phyloP scores from a whole-genome alignment of 108 stramenopile genomes.

The Parietichytrium sp. region DNA sequence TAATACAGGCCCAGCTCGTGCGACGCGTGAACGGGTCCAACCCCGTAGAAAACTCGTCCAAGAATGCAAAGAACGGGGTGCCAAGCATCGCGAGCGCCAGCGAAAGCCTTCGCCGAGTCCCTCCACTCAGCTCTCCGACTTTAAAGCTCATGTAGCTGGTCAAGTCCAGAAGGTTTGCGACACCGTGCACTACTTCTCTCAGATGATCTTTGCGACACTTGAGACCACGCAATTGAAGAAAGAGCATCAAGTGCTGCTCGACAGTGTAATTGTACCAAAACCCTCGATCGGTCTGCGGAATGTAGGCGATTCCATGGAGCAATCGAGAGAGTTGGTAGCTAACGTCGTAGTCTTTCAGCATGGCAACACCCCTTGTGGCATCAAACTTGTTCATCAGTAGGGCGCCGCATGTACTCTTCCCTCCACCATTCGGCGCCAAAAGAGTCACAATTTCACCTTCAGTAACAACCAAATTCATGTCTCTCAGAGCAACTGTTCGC shows the following conservation, averaged over 20 bases:
- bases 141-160: neutral
- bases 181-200: neutral
- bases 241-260: neutral
- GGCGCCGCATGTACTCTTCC: conserved; percentile 57
- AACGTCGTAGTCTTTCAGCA: neutral
- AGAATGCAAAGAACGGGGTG: conserved; percentile 55
- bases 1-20: conserved; percentile 38
- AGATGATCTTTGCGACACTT: neutral
- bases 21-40: conserved; percentile 47
- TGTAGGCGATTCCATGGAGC: neutral
- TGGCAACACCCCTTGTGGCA: neutral
- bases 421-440: conserved; percentile 66
- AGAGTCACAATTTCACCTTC: conserved; percentile 62
- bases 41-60: conserved; percentile 57
- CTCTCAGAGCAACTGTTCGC: conserved; percentile 49
- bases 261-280: neutral
- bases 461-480: conserved; percentile 46
- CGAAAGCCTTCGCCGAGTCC: conserved; percentile 59
- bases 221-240: neutral
- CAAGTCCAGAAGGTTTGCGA: neutral
- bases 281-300: neutral
- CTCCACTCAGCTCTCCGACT: conserved; percentile 49
- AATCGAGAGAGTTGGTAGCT: neutral
- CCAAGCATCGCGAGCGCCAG: conserved; percentile 57
- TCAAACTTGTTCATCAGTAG: neutral